A percentile compares a stretch with the other conserved stretches of the same genome.
phyloP scores from a whole-genome alignment of 1,284 basidiomycete genomes.

The Rhodotorula sp. region DNA sequence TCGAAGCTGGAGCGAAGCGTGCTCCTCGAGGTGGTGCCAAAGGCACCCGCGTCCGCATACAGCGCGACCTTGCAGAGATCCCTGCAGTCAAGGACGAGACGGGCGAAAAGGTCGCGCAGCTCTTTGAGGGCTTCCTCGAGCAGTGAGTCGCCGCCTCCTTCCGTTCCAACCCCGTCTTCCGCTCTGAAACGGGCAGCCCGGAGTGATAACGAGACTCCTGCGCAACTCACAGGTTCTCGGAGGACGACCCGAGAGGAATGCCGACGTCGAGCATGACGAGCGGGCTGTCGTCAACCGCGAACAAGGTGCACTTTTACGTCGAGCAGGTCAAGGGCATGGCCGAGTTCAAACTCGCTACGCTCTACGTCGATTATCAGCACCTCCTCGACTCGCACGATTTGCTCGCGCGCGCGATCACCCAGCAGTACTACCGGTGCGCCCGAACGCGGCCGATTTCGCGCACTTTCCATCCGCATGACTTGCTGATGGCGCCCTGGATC shows the following conservation, averaged over 20 bases:
- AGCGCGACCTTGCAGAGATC: slow-evolving; percentile 30
- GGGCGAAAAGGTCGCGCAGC: slow-evolving; percentile 86
- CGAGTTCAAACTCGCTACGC: slow-evolving; percentile 86
- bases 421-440: slow-evolving; percentile 79
- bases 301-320: slow-evolving; percentile 52
- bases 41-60: slow-evolving; percentile 23
- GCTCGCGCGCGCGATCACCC: slow-evolving; percentile 85
- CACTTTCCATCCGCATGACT: not conserved
- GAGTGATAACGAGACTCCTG: not conserved
- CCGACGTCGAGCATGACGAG: slow-evolving; percentile 66
- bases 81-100: slow-evolving; percentile 83
- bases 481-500: not conserved
- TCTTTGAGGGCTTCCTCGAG: slow-evolving; percentile 85
- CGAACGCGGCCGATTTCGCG: slow-evolving; percentile 13
- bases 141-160: slow-evolving; percentile 58
- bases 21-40: slow-evolving; percentile 12
- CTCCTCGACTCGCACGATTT: slow-evolving; percentile 85
- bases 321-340: slow-evolving; percentile 73
- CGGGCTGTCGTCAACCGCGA: slow-evolving; percentile 26
- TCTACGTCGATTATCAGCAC: slow-evolving; percentile 94
- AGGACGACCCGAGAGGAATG: slow-evolving; percentile 62
- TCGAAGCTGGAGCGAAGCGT: slow-evolving; percentile 16
- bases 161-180: not conserved
- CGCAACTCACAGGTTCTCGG: slow-evolving; percentile 65
- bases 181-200: too few species aligned